phyloP scores from a whole-genome alignment of 176 grass and related monocot species.

The Calamus simplicifolius region DNA sequence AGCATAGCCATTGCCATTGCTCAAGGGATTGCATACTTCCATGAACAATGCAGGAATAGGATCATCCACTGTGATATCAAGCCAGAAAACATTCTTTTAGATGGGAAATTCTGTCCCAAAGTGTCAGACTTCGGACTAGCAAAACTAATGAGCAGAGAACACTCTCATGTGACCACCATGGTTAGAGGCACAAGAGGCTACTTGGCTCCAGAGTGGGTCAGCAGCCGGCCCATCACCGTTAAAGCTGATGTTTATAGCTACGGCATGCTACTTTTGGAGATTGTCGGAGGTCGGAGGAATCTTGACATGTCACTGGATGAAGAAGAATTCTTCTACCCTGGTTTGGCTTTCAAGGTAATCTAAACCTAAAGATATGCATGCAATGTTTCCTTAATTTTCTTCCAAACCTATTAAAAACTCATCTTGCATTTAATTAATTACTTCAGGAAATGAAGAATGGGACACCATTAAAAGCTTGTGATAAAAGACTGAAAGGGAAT shows the following conservation, averaged over 20 bases:
- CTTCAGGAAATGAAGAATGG: no score
- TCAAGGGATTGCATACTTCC: slow-evolving; percentile 2
- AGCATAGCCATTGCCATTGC: slow-evolving; percentile 2
- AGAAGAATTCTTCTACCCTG: slow-evolving; percentile 14
- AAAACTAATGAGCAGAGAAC: slow-evolving; percentile 10
- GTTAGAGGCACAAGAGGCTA: slow-evolving; percentile 13
- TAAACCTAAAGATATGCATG: no score
- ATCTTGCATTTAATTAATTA: no score
- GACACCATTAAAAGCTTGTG: no score
- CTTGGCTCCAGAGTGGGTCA: slow-evolving; percentile 15
- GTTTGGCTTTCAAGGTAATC: slow-evolving; percentile 14
- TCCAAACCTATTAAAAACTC: no score
- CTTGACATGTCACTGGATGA: slow-evolving; percentile 1
- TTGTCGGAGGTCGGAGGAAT: slow-evolving; percentile 10
- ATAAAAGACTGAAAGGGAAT: no score
- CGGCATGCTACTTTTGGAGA: slow-evolving; percentile 12
- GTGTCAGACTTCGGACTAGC: slow-evolving; percentile 12
- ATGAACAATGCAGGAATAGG: no score
- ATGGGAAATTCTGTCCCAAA: slow-evolving; percentile 16
- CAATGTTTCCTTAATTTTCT: no score
- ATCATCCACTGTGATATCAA: no score
- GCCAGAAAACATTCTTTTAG: not conserved
- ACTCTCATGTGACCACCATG: slow-evolving; percentile 14
- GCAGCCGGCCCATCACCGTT: slow-evolving; percentile 12
- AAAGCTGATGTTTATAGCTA: slow-evolving; percentile 12